Evolutionary conservation across 2,329 filamentous ascomycete genomes (phyloP).

Genomic region (Thielaviopsis euricoi): DNA sequence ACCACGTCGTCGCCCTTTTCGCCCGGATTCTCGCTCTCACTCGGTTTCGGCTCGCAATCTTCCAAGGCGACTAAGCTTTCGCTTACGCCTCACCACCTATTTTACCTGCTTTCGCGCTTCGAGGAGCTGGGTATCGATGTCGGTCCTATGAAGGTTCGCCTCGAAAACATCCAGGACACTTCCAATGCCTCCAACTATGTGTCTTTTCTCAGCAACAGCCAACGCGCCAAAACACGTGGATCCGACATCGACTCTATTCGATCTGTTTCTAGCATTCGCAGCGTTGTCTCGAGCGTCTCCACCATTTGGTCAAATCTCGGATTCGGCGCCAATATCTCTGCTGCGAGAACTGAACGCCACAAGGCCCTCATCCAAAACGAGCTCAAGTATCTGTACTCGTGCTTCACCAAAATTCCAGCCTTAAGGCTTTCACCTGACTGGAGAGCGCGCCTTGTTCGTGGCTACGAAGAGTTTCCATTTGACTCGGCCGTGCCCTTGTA

Average conservation of each 20-base stretch:
- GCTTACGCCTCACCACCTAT: slow-evolving; percentile 88
- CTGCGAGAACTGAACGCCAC: slow-evolving; percentile 74
- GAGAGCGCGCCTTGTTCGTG: slow-evolving; percentile 73
- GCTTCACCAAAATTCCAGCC: slow-evolving; percentile 95
- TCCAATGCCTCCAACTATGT: slow-evolving; percentile 82
- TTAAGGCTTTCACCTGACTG: slow-evolving; percentile 83
- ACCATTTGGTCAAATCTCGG: slow-evolving; percentile 81
- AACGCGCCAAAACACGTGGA: slow-evolving; percentile 60
- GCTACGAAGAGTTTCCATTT: slow-evolving; percentile 95
- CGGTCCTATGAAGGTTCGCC: slow-evolving; percentile 86
- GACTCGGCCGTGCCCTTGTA: slow-evolving; percentile 94
- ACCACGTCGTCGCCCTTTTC: slow-evolving; percentile 61
- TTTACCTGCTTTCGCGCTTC: slow-evolving; percentile 89
- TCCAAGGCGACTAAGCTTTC: slow-evolving; percentile 84
- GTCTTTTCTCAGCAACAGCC: slow-evolving; percentile 76
- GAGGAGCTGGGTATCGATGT: slow-evolving; percentile 83
- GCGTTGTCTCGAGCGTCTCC: slow-evolving; percentile 94
- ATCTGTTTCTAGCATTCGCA: slow-evolving; percentile 90
- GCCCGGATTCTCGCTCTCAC: slow-evolving; percentile 70
- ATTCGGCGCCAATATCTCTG: slow-evolving; percentile 61
- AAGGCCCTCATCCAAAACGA: slow-evolving; percentile 75
- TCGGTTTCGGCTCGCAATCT: slow-evolving; percentile 70
- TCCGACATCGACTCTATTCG: slow-evolving; percentile 84
- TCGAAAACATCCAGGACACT: slow-evolving; percentile 87
- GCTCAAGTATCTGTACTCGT: slow-evolving; percentile 90